These are phyloP conservation scores for Bolboschoenoplectus hybrid DNA, from an alignment of 202 grass and related monocot species.

Conservation along the genomic window DNA sequence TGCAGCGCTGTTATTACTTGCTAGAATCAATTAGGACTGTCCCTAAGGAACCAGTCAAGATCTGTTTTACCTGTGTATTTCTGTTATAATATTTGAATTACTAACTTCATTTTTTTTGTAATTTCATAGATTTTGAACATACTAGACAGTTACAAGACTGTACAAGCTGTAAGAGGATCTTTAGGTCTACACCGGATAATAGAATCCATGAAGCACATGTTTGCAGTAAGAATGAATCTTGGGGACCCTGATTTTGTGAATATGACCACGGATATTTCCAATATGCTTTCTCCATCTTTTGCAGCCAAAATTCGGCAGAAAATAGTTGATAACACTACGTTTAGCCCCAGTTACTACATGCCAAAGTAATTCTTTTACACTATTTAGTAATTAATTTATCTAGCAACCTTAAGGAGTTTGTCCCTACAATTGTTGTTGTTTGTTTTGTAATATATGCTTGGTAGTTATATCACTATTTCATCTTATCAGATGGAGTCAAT, in stretches of 20 bases:
- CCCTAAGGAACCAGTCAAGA: not conserved
- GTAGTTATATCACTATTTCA: not conserved
- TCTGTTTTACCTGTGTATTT: not conserved
- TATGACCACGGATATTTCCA: constrained; percentile 47
- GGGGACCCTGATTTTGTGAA: constrained; percentile 76
- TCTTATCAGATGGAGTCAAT: constrained; percentile 67
- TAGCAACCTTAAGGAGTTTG: constrained; percentile 16
- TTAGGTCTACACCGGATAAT: constrained; percentile 73
- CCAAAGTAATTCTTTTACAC: constrained; percentile 50
- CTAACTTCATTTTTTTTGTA: constrained; percentile 7
- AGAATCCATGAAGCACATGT: constrained; percentile 85
- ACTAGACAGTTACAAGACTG: constrained; percentile 63
- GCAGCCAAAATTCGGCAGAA: constrained; percentile 51
- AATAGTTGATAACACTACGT: constrained; percentile 81
- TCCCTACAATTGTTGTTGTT: not conserved
- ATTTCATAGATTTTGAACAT: constrained; percentile 69
- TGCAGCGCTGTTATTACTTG: not conserved
- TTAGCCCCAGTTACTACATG: constrained; percentile 72
- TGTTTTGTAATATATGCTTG: constrained; percentile 28
- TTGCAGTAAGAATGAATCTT: constrained; percentile 73
- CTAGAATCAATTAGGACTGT: not conserved
- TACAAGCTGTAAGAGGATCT: constrained; percentile 53
- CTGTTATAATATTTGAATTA: not conserved
- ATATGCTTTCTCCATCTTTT: constrained; percentile 68
- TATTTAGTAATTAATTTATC: constrained; percentile 11